Conservation (phyloP, 108 stramenopile genomes). For the Chaetoceros muelleri region DNA sequence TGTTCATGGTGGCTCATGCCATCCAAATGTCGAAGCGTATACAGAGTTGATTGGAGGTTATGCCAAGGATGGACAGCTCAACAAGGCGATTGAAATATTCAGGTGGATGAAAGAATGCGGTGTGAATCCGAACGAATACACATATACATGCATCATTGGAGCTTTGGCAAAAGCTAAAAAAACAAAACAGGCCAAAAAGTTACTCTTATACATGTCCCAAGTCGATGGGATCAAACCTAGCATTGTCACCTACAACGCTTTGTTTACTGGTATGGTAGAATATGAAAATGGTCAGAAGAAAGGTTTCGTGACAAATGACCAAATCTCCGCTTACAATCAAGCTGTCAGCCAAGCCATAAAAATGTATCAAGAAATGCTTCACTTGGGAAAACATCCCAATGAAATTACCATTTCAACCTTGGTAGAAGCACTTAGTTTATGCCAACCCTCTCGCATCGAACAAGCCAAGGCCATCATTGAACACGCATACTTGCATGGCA, state of each 20-base stretch:
- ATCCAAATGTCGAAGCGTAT: conserved; percentile 81
- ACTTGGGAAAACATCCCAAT: conserved; percentile 40
- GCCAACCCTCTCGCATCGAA: conserved; percentile 39
- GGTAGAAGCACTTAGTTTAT: conserved; percentile 54
- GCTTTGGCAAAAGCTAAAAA: conserved; percentile 46
- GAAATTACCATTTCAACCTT: conserved; percentile 43
- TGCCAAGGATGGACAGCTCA: conserved; percentile 45
- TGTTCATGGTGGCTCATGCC: conserved; percentile 7
- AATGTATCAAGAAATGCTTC: conserved; percentile 43
- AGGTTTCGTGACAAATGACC: conserved; percentile 4
- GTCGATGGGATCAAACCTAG: conserved; percentile 14
- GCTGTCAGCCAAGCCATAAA: conserved; percentile 38
- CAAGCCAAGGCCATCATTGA: conserved; percentile 47
- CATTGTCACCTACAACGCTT: conserved; percentile 51
- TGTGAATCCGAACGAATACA: conserved; percentile 61
- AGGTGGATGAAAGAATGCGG: conserved; percentile 44
- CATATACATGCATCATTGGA: conserved; percentile 65
- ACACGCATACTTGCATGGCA: conserved; percentile 27
- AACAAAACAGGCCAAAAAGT: conserved; percentile 43
- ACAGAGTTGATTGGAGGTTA: conserved; percentile 67
- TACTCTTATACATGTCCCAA: conserved; percentile 35
- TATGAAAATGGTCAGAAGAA: neutral
- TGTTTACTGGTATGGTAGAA: conserved; percentile 54
- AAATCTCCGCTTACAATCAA: conserved; percentile 4
- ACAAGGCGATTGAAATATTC: conserved; percentile 37